Evolutionary conservation across 1,139 yeast genomes (phyloP), one percentile per base, ranked within the genome.

Genomic region (Debaryomyces sp.): DNA sequence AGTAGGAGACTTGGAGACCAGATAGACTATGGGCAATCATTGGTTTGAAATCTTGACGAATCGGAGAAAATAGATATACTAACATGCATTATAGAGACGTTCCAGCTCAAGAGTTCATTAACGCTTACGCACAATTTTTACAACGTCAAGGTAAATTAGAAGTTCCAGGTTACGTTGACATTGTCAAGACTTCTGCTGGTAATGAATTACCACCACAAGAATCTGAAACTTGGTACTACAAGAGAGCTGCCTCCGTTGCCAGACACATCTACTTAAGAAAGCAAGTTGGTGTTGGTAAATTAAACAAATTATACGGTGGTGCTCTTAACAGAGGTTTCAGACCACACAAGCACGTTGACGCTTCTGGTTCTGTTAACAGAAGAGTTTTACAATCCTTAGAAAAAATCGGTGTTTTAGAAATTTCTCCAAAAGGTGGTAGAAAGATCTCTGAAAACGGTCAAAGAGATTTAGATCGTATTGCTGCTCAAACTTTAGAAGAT

Each of bases 381-480:
- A 91, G 80, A 81, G 97, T 89, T 65, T 84, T 95, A 73, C 99
- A 94, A 84, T 85, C 98, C 70, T 89, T 94, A 73, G 97, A 92
- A 85, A 91, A 92, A 85, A 88, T 94, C 64, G 99, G 98, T 78
- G 94, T 94, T 66, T 82, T 94, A 69, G 99, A 94, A 82, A 84
- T 88, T 76, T 85, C 96, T 73, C 89, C 92, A 80, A 91, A 90
- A 82, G 98, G 98, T 78, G 99, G 99, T 78, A 95, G 99, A 87
- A 91, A 94, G 82, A 89, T 94, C 86, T 88, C 98, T 61, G 97
- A 91, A 78, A 89, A 91, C 82, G 99, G 99, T 76, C 98, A 94
- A 85, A 92, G 99, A 88, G 99, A 94, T 84, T 89, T 94, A 84
- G 99, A 94, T 84, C 98, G 99, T 88, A 94, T 94, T 79, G 99